Percentiles rank a stretch among this genome's conserved stretches.
Conservation (phyloP, 2,329 filamentous ascomycete genomes). For the Stylonectria norvegica region DNA sequence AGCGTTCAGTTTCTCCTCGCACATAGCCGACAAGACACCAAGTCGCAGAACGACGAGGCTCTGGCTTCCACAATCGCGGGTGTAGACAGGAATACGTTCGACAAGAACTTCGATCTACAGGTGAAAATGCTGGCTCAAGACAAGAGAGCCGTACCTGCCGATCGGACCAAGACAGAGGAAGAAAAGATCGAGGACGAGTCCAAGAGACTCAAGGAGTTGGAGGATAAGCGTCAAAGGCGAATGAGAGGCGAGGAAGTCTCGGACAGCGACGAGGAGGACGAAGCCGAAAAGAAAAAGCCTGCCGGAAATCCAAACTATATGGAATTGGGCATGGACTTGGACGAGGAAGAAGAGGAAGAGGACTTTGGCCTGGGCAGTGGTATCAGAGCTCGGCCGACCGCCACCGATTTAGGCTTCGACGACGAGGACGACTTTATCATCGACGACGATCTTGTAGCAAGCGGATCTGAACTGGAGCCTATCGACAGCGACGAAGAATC, state of each 20-base stretch:
- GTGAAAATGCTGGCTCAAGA: constrained; percentile 81
- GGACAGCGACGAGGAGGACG: constrained; percentile 59
- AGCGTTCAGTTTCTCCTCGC: constrained; percentile 72
- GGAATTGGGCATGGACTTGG: no score
- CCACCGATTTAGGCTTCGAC: constrained; percentile 68
- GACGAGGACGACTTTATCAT: constrained; percentile 94
- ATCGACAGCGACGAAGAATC: constrained; percentile 53
- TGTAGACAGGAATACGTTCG: constrained; percentile 65
- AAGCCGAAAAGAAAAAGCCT: constrained; percentile 38
- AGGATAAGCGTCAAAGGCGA: constrained; percentile 74
- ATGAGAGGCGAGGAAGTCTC: constrained; percentile 81
- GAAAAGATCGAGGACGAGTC: constrained; percentile 78
- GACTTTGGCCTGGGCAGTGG: constrained; percentile 60
- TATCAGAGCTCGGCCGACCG: constrained; percentile 54
- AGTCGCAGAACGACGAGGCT: constrained; percentile 22
- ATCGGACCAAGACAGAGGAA: constrained; percentile 87
- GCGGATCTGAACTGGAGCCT: constrained; percentile 66
- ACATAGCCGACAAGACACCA: constrained; percentile 42
- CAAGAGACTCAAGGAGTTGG: constrained; percentile 71
- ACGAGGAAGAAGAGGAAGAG: constrained; percentile 46
- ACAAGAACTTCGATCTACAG: constrained; percentile 84
- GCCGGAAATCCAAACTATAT: no score
- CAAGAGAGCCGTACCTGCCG: constrained; percentile 77
- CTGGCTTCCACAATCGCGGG: constrained; percentile 38
- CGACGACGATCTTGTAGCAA: constrained; percentile 84